phyloP scores from a whole-genome alignment of 805 yeast genomes.

The Candida maesae region DNA sequence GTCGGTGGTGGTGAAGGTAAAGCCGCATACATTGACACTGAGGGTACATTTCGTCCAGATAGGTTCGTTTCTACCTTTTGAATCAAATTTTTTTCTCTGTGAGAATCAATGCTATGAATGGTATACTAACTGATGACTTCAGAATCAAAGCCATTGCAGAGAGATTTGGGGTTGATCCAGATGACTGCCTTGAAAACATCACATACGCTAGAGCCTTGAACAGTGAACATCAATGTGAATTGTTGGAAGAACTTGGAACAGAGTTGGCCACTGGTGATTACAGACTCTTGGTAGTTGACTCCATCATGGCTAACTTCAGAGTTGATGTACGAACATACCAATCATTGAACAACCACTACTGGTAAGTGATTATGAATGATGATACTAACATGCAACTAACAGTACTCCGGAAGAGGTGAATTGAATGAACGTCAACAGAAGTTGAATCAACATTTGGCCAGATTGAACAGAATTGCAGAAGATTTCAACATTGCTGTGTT shows the following conservation, averaged over 20 bases:
- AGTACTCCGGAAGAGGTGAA: conserved; percentile 73
- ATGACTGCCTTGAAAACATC: conserved; percentile 64
- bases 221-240: conserved; percentile 75
- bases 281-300: conserved; percentile 59
- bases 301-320: conserved; percentile 75
- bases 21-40: conserved; percentile 75
- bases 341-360: not conserved
- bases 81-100: too few species aligned
- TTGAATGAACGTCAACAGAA: conserved; percentile 73
- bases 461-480: conserved; percentile 60
- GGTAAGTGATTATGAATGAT: not conserved
- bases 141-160: conserved; percentile 61
- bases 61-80: conserved; percentile 2
- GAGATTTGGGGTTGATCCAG: conserved; percentile 65
- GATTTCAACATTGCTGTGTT: conserved; percentile 77
- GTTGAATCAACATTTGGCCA: conserved; percentile 50
- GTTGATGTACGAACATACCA: conserved; percentile 44
- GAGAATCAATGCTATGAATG: not conserved
- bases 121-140: not conserved
- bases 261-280: conserved; percentile 67
- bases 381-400: conserved; percentile 3
- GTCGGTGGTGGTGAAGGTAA: conserved; percentile 82
- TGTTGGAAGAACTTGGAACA: conserved; percentile 61
- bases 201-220: conserved; percentile 74
- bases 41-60: conserved; percentile 79